Conservation (phyloP, 148 eudicot genomes). For the Cornus controversa region DNA sequence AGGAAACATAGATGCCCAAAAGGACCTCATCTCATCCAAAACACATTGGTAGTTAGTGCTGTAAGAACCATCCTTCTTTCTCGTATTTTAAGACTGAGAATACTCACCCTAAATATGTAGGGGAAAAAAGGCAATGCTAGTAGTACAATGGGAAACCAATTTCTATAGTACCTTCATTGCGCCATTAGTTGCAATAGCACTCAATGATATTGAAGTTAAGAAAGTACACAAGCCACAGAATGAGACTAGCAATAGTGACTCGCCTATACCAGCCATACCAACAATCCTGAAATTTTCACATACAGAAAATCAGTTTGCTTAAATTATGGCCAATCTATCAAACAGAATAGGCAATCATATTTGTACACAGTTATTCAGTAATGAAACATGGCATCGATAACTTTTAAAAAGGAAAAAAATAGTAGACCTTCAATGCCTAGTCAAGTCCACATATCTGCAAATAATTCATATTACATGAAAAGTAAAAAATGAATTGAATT, state of each 20-base stretch:
- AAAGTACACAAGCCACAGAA: slow-evolving; percentile 93
- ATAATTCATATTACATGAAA: not conserved
- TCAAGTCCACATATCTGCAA: not conserved
- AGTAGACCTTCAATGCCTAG: not conserved
- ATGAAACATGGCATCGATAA: not conserved
- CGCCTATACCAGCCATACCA: slow-evolving; percentile 98
- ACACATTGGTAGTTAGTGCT: not conserved
- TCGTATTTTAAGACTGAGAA: slow-evolving; percentile 7
- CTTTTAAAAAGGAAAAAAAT: not conserved
- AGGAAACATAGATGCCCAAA: not conserved
- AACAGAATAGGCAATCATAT: not conserved
- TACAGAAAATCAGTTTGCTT: slow-evolving; percentile 10
- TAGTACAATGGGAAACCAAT: not conserved
- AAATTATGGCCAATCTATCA: not conserved
- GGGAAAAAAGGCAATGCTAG: not conserved
- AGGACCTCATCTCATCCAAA: not conserved
- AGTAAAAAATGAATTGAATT: not conserved
- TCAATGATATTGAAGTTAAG: slow-evolving; percentile 87
- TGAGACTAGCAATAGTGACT: slow-evolving; percentile 75
- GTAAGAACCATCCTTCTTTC: not conserved
- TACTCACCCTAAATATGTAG: not conserved
- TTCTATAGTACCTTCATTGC: slow-evolving; percentile 83
- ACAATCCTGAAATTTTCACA: slow-evolving; percentile 76
- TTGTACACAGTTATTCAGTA: not conserved
- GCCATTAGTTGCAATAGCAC: slow-evolving; percentile 99